A percentile compares a stretch with the other conserved stretches of the same genome.
Conservation (phyloP, 1,139 yeast genomes). For the Sugiyamaella castrensis region DNA sequence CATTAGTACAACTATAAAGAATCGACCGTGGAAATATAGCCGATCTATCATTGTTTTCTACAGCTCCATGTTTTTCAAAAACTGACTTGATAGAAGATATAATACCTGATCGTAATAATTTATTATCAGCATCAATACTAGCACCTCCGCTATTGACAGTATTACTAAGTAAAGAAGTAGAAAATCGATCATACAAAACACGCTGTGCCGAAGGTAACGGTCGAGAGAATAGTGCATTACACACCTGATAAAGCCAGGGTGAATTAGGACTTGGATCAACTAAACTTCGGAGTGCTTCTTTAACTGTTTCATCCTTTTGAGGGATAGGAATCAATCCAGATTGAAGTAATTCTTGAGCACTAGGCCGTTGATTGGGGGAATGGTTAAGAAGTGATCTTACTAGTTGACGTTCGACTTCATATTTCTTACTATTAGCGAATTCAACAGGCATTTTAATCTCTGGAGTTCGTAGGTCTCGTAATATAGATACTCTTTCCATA, state of each 20-base stretch:
- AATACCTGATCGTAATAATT: conserved; percentile 40
- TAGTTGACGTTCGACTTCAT: conserved; percentile 60
- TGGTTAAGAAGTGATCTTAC: conserved; percentile 68
- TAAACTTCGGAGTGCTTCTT: conserved; percentile 79
- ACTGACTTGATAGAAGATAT: conserved; percentile 55
- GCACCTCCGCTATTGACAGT: conserved; percentile 14
- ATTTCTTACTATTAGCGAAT: conserved; percentile 48
- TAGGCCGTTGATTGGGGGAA: conserved; percentile 72
- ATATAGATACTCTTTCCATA: conserved; percentile 81
- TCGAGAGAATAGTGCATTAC: conserved; percentile 78
- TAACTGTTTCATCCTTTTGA: conserved; percentile 83
- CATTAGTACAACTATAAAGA: conserved; percentile 56
- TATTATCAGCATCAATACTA: conserved; percentile 31
- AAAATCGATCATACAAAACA: conserved; percentile 62
- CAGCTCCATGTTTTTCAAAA: conserved; percentile 81
- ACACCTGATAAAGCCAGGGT: conserved; percentile 90
- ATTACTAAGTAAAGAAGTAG: conserved; percentile 16
- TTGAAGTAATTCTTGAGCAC: conserved; percentile 68
- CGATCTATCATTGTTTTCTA: conserved; percentile 60
- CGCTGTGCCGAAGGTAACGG: conserved; percentile 82
- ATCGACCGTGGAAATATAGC: conserved; percentile 80
- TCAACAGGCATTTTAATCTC: conserved; percentile 64
- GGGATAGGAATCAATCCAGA: conserved; percentile 86
- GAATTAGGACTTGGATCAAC: conserved; percentile 75
- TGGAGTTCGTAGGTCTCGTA: conserved; percentile 59